These are phyloP conservation scores for Aspergillus fumigatus DNA, from an alignment of 2,329 filamentous ascomycete genomes.

Conservation along the genomic window DNA sequence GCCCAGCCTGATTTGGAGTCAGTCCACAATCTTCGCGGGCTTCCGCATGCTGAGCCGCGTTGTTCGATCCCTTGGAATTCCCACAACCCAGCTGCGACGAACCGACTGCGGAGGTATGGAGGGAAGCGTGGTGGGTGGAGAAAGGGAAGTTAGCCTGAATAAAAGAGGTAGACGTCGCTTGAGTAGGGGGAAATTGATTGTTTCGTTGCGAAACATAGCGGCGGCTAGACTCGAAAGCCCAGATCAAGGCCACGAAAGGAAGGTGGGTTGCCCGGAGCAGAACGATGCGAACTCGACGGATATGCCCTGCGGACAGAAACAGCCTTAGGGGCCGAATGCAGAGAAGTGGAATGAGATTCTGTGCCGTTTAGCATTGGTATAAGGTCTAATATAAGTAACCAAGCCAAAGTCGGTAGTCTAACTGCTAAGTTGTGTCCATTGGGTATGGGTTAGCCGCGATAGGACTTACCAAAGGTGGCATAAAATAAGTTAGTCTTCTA, in stretches of 20 bases:
- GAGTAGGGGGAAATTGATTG: constrained; percentile 20
- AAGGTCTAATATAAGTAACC: neutral
- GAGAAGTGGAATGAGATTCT: constrained; percentile 58
- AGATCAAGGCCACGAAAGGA: constrained; percentile 54
- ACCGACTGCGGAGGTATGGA: constrained; percentile 20
- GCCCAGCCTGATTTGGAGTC: constrained; percentile 15
- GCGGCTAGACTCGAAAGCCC: constrained; percentile 47
- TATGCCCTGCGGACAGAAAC: constrained; percentile 50
- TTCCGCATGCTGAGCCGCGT: constrained; percentile 20
- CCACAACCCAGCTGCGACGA: constrained; percentile 16
- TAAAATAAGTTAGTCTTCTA: constrained; percentile 43
- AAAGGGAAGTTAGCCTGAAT: constrained; percentile 15
- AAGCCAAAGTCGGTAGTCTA: neutral
- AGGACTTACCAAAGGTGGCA: constrained; percentile 42
- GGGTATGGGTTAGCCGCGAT: neutral
- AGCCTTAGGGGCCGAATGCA: constrained; percentile 55
- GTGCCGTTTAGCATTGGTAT: constrained; percentile 1
- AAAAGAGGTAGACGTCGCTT: constrained; percentile 13
- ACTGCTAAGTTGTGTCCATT: constrained; percentile 3
- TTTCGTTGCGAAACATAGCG: constrained; percentile 22
- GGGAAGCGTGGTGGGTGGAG: constrained; percentile 23
- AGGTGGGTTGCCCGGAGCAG: constrained; percentile 56
- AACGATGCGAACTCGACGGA: constrained; percentile 54
- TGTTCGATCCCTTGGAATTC: constrained; percentile 15
- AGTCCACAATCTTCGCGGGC: constrained; percentile 22